Conservation (phyloP, 2,329 filamentous ascomycete species). For the Talaromyces albobiverticillius region DNA sequence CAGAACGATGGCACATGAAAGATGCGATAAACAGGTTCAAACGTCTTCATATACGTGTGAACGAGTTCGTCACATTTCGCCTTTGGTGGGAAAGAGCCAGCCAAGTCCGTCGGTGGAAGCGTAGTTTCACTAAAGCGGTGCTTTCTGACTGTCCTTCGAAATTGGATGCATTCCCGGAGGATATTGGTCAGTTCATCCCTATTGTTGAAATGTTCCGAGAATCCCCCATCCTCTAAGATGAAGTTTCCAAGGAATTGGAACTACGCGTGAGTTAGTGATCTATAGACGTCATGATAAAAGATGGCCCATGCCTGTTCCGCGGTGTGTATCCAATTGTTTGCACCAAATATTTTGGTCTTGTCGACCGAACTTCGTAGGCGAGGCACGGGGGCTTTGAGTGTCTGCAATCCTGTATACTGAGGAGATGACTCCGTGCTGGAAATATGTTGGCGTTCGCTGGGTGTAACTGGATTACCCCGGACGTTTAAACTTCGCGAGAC, state of each 20-base stretch:
- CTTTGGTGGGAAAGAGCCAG: slow-evolving; percentile 3
- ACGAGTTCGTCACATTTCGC: slow-evolving; percentile 23
- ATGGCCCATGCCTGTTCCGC: neutral
- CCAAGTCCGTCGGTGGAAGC: slow-evolving; percentile 10
- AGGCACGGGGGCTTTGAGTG: neutral
- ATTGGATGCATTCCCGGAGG: neutral
- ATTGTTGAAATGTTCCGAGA: neutral
- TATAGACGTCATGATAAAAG: neutral
- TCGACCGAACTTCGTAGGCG: neutral
- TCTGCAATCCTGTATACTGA: neutral
- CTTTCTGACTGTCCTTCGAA: slow-evolving; percentile 2
- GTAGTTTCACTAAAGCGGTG: neutral
- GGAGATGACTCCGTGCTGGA: neutral
- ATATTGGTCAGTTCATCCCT: neutral
- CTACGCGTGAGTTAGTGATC: neutral
- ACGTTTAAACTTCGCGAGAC: neutral
- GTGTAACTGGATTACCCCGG: neutral
- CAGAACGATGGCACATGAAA: slow-evolving; percentile 40
- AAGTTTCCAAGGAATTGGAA: slow-evolving; percentile 12
- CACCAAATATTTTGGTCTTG: slow-evolving; percentile 6
- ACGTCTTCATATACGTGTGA: slow-evolving; percentile 34
- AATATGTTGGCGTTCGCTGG: neutral
- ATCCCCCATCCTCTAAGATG: neutral
- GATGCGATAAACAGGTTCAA: slow-evolving; percentile 38
- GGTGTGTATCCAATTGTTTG: slow-evolving; percentile 10